phyloP scores from a whole-genome alignment of 2,329 filamentous ascomycete species.

The Aurifilum marmelostoma region DNA sequence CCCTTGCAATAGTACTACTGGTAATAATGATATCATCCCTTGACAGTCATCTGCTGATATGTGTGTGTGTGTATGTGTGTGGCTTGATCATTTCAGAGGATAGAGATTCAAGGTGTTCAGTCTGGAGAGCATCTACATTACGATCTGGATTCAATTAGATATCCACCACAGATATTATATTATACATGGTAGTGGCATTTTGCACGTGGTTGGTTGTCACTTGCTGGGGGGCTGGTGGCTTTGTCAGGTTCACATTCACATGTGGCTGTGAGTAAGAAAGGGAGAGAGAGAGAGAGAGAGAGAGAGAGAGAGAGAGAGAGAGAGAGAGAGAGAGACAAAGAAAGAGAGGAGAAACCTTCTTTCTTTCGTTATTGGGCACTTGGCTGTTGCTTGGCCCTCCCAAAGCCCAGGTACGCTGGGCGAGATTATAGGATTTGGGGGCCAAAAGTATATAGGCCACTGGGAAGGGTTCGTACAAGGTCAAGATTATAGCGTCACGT shows the following conservation, averaged over 20 bases:
- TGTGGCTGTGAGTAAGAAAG: background rate
- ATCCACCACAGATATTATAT: background rate
- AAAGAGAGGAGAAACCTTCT: background rate
- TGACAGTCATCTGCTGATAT: background rate
- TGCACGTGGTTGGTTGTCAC: no score
- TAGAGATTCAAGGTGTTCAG: background rate
- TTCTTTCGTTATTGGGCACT: background rate
- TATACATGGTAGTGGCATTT: background rate
- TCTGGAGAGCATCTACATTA: background rate
- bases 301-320: no score
- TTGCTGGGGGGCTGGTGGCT: no score
- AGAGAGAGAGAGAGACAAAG: no score
- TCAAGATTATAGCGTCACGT: slow-evolving; percentile 23
- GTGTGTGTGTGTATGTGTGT: background rate
- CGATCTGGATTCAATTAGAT: background rate
- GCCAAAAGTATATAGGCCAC: slow-evolving; percentile 12
- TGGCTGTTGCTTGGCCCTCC: background rate
- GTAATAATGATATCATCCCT: background rate
- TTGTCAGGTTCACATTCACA: background rate
- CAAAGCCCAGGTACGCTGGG: background rate
- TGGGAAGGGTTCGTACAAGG: background rate
- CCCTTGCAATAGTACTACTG: background rate
- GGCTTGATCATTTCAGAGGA: background rate
- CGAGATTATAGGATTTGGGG: background rate
- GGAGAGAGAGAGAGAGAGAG: no score